These are phyloP conservation scores for Pseudogymnoascus sp. DNA, from an alignment of 2,329 filamentous ascomycete species.

Conservation along the genomic window DNA sequence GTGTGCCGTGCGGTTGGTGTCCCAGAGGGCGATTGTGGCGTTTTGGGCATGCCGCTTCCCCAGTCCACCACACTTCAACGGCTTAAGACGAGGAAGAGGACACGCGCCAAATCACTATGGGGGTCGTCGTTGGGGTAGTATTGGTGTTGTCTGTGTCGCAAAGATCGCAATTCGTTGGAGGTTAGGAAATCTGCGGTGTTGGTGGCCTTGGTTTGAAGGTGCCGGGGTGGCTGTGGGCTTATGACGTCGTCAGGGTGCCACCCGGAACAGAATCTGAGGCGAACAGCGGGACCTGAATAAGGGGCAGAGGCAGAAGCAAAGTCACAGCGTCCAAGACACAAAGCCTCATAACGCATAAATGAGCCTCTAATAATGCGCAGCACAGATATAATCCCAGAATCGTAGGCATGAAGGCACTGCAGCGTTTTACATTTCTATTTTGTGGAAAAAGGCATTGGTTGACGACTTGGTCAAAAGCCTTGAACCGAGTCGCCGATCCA, in stretches of 20 bases:
- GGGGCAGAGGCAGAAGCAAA: background rate
- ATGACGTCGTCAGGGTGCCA: slow-evolving; percentile 12
- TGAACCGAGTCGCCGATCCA: background rate
- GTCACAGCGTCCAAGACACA: background rate
- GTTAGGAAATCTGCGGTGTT: slow-evolving; percentile 10
- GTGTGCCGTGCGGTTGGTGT: slow-evolving; percentile 24
- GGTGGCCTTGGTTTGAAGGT: slow-evolving; percentile 8
- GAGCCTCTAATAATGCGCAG: background rate
- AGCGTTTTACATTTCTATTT: background rate
- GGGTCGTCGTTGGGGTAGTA: slow-evolving; percentile 2
- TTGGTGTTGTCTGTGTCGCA: background rate
- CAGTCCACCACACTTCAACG: slow-evolving; percentile 9
- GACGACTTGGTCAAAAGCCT: background rate
- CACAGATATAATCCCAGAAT: background rate
- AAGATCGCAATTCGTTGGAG: slow-evolving; percentile 7
- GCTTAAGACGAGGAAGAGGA: slow-evolving; percentile 3
- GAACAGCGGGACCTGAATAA: slow-evolving; percentile 9
- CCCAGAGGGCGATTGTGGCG: slow-evolving; percentile 28
- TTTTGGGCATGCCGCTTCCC: slow-evolving; percentile 25
- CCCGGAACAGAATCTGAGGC: slow-evolving; percentile 8
- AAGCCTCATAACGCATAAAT: slow-evolving; percentile 3
- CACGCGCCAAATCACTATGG: slow-evolving; percentile 1
- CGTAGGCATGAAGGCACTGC: background rate
- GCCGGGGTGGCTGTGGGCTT: slow-evolving; percentile 10
- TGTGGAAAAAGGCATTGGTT: background rate